Conservation (phyloP, 768 basidiomycete species). For the Tulasnella sp. region DNA sequence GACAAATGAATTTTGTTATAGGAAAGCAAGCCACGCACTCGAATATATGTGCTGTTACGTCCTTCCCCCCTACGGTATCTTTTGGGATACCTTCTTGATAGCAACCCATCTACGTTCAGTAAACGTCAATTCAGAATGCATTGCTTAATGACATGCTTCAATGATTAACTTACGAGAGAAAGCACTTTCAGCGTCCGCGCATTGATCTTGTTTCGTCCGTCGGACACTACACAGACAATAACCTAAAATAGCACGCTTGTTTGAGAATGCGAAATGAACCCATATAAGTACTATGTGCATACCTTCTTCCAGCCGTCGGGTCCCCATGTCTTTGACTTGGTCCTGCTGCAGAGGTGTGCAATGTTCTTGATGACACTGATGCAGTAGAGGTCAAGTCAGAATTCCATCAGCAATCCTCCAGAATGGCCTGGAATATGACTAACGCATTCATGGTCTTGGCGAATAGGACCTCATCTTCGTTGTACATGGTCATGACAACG, state of each 20-base stretch:
- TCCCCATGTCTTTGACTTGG: conserved; percentile 73
- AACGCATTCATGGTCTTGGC: conserved; percentile 67
- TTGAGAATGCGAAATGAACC: neutral
- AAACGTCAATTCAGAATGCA: too few species aligned
- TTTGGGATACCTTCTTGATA: conserved; percentile 87
- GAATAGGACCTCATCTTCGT: conserved; percentile 60
- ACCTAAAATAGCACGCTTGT: conserved; percentile 27
- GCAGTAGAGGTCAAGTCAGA: neutral
- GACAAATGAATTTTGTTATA: neutral
- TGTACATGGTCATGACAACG: conserved; percentile 86
- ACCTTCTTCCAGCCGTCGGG: conserved; percentile 76
- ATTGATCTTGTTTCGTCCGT: conserved; percentile 79
- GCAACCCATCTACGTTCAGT: conserved; percentile 63
- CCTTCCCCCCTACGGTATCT: conserved; percentile 78
- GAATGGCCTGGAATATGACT: conserved; percentile 28
- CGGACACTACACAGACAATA: conserved; percentile 79
- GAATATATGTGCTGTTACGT: conserved; percentile 88
- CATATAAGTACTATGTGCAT: neutral
- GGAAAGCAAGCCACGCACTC: conserved; percentile 46
- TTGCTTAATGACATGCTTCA: too few species aligned
- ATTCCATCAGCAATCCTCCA: neutral
- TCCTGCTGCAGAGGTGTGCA: conserved; percentile 62
- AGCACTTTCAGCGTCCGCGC: conserved; percentile 86
- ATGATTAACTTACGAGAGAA: conserved; percentile 52
- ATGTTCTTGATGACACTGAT: conserved; percentile 76